A percentile compares a stretch with the other conserved stretches of the same genome.
These are phyloP conservation scores for Ophiocordyceps camponoti-saundersi DNA, from an alignment of 2,329 filamentous ascomycete species.

Conservation along the genomic window DNA sequence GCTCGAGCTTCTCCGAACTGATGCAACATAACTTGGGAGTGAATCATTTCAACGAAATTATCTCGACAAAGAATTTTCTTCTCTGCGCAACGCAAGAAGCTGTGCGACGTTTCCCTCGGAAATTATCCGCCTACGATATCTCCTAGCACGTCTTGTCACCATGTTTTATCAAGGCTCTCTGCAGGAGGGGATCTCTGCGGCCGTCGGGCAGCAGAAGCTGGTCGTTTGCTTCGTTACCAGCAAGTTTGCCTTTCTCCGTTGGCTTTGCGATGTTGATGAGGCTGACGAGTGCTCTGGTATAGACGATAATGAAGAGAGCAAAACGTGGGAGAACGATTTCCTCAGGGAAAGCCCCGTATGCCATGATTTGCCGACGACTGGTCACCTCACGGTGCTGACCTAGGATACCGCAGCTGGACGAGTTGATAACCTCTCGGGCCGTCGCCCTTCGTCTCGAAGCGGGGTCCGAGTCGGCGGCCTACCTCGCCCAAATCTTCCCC, in stretches of 20 bases:
- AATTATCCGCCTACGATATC: background rate
- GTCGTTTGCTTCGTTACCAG: constrained; percentile 76
- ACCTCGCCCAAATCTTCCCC: constrained; percentile 68
- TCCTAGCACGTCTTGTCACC: background rate
- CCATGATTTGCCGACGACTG: background rate
- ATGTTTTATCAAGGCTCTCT: constrained; percentile 77
- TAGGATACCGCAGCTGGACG: constrained; percentile 28
- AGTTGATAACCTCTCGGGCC: constrained; percentile 41
- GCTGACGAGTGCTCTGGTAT: background rate
- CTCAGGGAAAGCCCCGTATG: constrained; percentile 38
- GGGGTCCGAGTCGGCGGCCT: constrained; percentile 65
- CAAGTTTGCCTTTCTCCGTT: constrained; percentile 18
- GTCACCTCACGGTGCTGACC: constrained; percentile 1
- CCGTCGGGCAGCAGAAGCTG: constrained; percentile 57
- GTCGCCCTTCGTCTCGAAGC: constrained; percentile 54
- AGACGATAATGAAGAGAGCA: constrained; percentile 57
- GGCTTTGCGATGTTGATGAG: background rate
- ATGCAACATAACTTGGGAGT: too few species aligned
- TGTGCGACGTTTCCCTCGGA: background rate
- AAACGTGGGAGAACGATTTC: constrained; percentile 56
- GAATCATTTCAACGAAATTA: too few species aligned
- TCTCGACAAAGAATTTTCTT: background rate
- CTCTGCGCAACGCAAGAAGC: background rate
- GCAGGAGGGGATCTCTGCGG: constrained; percentile 62
- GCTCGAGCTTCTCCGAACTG: too few species aligned